These are phyloP conservation scores for Monosporascus ibericus DNA, from an alignment of 2,329 filamentous ascomycete species.

Conservation along the genomic window DNA sequence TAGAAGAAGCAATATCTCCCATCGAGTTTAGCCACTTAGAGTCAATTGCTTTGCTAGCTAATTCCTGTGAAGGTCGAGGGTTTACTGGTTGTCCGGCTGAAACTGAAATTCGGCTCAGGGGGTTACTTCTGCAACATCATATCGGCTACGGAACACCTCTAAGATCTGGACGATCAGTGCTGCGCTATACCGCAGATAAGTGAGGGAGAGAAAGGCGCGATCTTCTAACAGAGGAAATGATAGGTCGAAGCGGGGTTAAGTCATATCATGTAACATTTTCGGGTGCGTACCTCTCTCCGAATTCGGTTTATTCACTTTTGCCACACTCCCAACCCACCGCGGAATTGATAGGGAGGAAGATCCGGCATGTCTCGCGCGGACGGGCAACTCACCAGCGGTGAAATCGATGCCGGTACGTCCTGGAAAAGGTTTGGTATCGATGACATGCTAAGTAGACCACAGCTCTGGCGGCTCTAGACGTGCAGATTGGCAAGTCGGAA, in stretches of 20 bases:
- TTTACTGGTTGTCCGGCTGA: not conserved
- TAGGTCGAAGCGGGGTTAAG: not conserved
- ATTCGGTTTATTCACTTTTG: not conserved
- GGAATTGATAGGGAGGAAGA: not conserved
- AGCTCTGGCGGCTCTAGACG: slow-evolving; percentile 17
- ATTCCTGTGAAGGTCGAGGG: not conserved
- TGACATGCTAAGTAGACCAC: not conserved
- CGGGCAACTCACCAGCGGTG: not conserved
- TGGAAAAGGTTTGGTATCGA: not conserved
- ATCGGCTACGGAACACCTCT: not conserved
- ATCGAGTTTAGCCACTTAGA: not conserved
- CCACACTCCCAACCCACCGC: not conserved
- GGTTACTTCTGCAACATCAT: not conserved
- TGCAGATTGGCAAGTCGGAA: slow-evolving; percentile 16
- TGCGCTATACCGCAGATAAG: not conserved
- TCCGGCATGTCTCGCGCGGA: not conserved
- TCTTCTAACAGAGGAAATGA: not conserved
- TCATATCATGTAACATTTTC: not conserved
- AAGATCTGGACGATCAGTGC: not conserved
- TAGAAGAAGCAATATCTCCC: not conserved
- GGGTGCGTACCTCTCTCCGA: not conserved
- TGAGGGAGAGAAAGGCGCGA: not conserved
- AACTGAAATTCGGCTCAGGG: not conserved
- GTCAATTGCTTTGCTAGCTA: not conserved
- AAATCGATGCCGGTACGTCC: not conserved